A percentile compares a stretch with the other conserved stretches of the same genome.
These are phyloP conservation scores for Inonotus hispidus DNA, from an alignment of 1,284 basidiomycete genomes.

Conservation along the genomic window DNA sequence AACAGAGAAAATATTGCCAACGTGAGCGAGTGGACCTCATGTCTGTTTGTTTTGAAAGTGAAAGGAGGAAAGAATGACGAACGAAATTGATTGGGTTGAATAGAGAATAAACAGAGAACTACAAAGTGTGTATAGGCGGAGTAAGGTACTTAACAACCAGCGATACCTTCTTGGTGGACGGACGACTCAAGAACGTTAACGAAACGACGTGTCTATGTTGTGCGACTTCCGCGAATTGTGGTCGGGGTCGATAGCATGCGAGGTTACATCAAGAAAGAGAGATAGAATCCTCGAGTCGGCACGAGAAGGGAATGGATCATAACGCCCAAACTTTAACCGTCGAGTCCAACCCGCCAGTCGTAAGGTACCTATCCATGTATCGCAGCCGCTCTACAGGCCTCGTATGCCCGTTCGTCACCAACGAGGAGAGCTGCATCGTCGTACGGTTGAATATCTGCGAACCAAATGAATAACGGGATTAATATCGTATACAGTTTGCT, in stretches of 20 bases:
- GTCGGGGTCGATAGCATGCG: not conserved
- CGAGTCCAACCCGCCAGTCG: slow-evolving; percentile 86
- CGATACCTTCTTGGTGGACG: not conserved
- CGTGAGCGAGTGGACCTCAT: too few species aligned
- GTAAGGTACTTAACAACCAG: not conserved
- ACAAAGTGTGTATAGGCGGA: too few species aligned
- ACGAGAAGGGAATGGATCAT: too few species aligned
- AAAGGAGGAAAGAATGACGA: too few species aligned
- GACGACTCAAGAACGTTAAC: not conserved
- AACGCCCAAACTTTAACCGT: slow-evolving; percentile 94
- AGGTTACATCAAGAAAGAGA: not conserved
- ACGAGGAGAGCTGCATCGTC: slow-evolving; percentile 80
- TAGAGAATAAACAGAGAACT: too few species aligned
- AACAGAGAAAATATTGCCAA: too few species aligned
- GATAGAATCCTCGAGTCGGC: too few species aligned
- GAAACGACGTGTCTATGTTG: too few species aligned
- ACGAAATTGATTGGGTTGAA: too few species aligned
- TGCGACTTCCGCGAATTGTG: not conserved
- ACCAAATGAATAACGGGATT: slow-evolving; percentile 5
- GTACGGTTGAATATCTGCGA: slow-evolving; percentile 91
- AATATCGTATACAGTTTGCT: too few species aligned
- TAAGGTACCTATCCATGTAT: slow-evolving; percentile 96
- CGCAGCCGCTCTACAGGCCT: slow-evolving; percentile 86
- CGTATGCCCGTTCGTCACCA: slow-evolving; percentile 88
- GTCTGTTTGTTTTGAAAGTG: too few species aligned